A percentile compares a stretch with the other conserved stretches of the same genome.
phyloP scores from a whole-genome alignment of 805 yeast genomes.

The Ogataea nakhonphanomensis region DNA sequence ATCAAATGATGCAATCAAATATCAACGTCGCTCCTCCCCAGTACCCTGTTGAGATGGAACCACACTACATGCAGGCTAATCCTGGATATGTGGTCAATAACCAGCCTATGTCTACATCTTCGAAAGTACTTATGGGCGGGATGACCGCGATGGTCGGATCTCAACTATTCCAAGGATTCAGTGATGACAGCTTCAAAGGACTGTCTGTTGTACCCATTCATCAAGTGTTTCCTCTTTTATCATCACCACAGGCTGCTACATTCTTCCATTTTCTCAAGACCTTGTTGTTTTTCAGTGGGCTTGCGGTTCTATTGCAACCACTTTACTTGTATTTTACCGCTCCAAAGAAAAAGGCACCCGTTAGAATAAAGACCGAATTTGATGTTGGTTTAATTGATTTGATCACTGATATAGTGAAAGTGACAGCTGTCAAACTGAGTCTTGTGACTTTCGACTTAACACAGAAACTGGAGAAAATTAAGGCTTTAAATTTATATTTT shows the following conservation, averaged over 20 bases:
- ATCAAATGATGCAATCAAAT: constrained; percentile 8
- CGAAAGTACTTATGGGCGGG: constrained; percentile 33
- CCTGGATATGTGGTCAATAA: not conserved
- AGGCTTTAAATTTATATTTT: constrained; percentile 13
- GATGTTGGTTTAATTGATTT: constrained; percentile 8
- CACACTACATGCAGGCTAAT: not conserved
- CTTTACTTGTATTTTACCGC: not conserved
- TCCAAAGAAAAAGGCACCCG: not conserved
- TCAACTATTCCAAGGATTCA: constrained; percentile 24
- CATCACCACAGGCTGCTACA: constrained; percentile 14
- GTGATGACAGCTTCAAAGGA: constrained; percentile 22
- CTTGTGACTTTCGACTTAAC: constrained; percentile 8
- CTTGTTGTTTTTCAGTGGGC: constrained; percentile 22
- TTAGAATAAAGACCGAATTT: not conserved
- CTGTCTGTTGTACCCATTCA: constrained; percentile 26
- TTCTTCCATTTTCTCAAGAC: constrained; percentile 13
- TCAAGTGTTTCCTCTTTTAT: constrained; percentile 24
- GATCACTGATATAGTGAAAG: constrained; percentile 4
- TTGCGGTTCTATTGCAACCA: constrained; percentile 19
- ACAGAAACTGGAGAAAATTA: constrained; percentile 13
- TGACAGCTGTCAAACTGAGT: constrained; percentile 14
- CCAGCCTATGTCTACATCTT: constrained; percentile 21
- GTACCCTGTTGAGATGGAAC: constrained; percentile 1
- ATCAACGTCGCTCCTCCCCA: no score
- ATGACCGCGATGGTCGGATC: constrained; percentile 34